These are phyloP conservation scores for Nitzschia sp. DNA, from an alignment of 108 stramenopile species.

Conservation along the genomic window DNA sequence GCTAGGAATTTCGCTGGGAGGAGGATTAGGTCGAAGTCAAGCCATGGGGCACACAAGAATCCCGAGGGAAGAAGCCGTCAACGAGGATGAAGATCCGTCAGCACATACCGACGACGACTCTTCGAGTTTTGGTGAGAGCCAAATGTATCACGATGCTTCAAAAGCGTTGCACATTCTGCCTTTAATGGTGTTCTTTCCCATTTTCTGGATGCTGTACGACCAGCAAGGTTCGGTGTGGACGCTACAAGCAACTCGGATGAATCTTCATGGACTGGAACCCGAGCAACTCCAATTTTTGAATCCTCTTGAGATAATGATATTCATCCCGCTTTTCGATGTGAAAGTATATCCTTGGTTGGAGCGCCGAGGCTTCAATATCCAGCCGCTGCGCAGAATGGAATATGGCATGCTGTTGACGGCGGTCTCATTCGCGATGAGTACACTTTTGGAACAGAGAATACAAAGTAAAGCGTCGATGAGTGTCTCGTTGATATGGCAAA, in stretches of 20 bases:
- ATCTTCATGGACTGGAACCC: constrained; percentile 49
- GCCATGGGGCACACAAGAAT: background rate
- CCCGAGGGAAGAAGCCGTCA: background rate
- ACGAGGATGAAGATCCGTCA: constrained; percentile 2
- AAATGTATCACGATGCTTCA: constrained; percentile 32
- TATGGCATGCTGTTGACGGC: constrained; percentile 64
- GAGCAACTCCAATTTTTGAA: constrained; percentile 62
- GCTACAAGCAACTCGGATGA: constrained; percentile 59
- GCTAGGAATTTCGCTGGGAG: too few relatives aligned
- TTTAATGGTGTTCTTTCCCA: constrained; percentile 49
- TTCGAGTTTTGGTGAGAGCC: too few relatives aligned
- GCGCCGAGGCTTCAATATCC: constrained; percentile 23
- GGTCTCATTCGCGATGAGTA: constrained; percentile 47
- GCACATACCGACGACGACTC: background rate
- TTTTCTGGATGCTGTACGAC: constrained; percentile 77
- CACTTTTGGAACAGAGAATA: constrained; percentile 45
- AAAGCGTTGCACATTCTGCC: constrained; percentile 46
- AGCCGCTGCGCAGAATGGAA: constrained; percentile 52
- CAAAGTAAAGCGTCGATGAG: constrained; percentile 8
- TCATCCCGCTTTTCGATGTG: constrained; percentile 68
- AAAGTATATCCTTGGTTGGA: constrained; percentile 58
- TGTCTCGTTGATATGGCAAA: constrained; percentile 57
- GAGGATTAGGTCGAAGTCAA: too few relatives aligned
- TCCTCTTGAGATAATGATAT: constrained; percentile 58
- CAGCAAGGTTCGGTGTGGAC: constrained; percentile 74